phyloP scores from a whole-genome alignment of 75 land plant genomes.

The Ceratopteris richardii region DNA sequence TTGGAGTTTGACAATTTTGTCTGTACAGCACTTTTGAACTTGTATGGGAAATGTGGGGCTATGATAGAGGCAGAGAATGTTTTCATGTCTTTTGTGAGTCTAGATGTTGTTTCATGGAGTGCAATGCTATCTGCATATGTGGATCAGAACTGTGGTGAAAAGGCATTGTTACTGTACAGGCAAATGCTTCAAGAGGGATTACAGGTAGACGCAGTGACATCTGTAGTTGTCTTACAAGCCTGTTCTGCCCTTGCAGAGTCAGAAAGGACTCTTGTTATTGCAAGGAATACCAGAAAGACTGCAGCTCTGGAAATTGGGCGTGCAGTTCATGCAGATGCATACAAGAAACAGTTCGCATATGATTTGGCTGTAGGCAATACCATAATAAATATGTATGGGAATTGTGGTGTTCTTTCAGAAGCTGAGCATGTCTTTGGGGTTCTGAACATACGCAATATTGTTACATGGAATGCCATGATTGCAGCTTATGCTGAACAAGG shows the following conservation, averaged over 20 bases:
- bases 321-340: slow-evolving; percentile 2
- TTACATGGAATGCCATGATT: slow-evolving; percentile 11
- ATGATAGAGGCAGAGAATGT: slow-evolving; percentile 8
- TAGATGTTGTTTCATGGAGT: slow-evolving; percentile 11
- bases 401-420: slow-evolving; percentile 7
- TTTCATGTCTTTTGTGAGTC: not conserved
- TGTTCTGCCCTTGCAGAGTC: slow-evolving; percentile 3
- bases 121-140: slow-evolving; percentile 12
- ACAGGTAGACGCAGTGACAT: not conserved
- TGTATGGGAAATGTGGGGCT: slow-evolving; percentile 14
- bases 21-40: slow-evolving; percentile 7
- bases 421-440: slow-evolving; percentile 8
- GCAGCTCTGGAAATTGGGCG: slow-evolving; percentile 3
- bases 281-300: not conserved
- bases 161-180: slow-evolving; percentile 5
- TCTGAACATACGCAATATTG: not conserved
- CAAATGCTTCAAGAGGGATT: slow-evolving; percentile 11
- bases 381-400: slow-evolving; percentile 7
- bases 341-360: not conserved
- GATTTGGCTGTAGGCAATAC: slow-evolving; percentile 3
- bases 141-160: not conserved
- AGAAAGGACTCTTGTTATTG: slow-evolving; percentile 1
- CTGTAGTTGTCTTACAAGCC: not conserved
- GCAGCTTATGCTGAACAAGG: slow-evolving; percentile 9
- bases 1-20: not conserved